Conservation (phyloP, 768 basidiomycete genomes). For the Dendrothele bispora region DNA sequence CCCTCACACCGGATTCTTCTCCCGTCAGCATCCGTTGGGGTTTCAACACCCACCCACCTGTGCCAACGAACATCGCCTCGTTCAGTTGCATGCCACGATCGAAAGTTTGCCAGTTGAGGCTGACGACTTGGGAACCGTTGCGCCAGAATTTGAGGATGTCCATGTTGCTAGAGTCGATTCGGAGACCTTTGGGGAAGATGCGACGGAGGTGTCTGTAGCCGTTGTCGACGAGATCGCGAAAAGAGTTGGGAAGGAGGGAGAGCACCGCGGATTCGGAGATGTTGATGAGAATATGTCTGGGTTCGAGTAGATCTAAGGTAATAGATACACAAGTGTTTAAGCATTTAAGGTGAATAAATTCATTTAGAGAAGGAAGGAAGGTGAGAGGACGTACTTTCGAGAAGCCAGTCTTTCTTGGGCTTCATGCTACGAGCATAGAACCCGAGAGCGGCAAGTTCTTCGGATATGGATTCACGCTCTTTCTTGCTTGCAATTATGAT, state of each 20-base stretch:
- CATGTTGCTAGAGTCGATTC: slow-evolving; percentile 56
- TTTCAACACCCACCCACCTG: slow-evolving; percentile 54
- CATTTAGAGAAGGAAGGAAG: background rate
- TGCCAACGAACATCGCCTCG: slow-evolving; percentile 62
- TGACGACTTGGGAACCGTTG: slow-evolving; percentile 55
- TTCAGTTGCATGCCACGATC: slow-evolving; percentile 60
- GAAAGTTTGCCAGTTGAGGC: slow-evolving; percentile 65
- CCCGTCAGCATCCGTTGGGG: slow-evolving; percentile 32
- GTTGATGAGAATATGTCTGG: slow-evolving; percentile 56
- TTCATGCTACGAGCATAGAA: slow-evolving; percentile 66
- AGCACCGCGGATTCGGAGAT: slow-evolving; percentile 52
- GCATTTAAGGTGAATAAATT: background rate
- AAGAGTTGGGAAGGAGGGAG: slow-evolving; percentile 36
- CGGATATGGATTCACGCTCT: slow-evolving; percentile 38
- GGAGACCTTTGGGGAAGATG: slow-evolving; percentile 58
- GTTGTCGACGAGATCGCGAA: slow-evolving; percentile 40
- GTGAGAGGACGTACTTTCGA: slow-evolving; percentile 28
- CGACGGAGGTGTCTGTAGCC: slow-evolving; percentile 47
- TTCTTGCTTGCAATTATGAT: slow-evolving; percentile 7
- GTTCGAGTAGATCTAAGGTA: slow-evolving; percentile 36
- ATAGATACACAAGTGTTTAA: background rate
- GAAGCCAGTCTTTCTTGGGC: slow-evolving; percentile 51
- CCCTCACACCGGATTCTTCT: slow-evolving; percentile 10
- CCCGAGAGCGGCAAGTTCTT: slow-evolving; percentile 53
- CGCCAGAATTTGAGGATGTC: slow-evolving; percentile 54